Evolutionary conservation across 208 protist genomes (phyloP).

Genomic region (Trypanosoma boissoni): DNA sequence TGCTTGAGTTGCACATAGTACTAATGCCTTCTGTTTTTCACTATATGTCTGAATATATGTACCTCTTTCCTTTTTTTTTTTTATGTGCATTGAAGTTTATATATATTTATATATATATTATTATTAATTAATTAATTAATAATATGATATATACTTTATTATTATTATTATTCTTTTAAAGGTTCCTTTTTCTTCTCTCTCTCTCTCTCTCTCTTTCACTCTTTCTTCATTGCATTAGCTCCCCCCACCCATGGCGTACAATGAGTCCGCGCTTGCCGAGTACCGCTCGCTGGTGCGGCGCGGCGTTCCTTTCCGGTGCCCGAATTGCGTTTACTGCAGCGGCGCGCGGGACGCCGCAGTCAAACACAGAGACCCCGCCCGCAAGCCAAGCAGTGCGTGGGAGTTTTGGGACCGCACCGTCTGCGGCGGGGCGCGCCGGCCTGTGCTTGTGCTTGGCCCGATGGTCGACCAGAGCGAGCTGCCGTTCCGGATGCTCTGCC

Average conservation of each 20-base stretch:
- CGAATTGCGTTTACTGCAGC: constrained; percentile 73
- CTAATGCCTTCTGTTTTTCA: too few species aligned
- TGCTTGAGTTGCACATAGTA: not conserved
- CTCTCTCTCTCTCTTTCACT: not conserved
- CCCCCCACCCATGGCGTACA: constrained; percentile 33
- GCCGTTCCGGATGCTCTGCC: constrained; percentile 87
- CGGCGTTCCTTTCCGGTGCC: constrained; percentile 31
- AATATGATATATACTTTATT: not conserved
- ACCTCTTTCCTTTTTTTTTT: not conserved
- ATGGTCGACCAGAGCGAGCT: constrained; percentile 94
- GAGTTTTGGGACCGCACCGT: constrained; percentile 51
- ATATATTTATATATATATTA: constrained; percentile 8
- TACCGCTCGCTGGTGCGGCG: constrained; percentile 24
- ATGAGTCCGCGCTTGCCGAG: constrained; percentile 28
- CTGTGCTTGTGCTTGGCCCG: constrained; percentile 77
- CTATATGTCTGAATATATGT: not conserved
- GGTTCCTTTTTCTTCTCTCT: not conserved
- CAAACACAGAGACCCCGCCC: constrained; percentile 61
- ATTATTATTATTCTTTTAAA: not conserved
- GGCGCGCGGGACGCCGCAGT: constrained; percentile 40
- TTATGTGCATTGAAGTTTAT: not conserved
- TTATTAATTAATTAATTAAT: constrained; percentile 1
- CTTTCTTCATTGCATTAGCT: not conserved
- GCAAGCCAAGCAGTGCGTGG: constrained; percentile 49
- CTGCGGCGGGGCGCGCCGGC: not conserved